A percentile compares a stretch with the other conserved stretches of the same genome.
phyloP scores from a whole-genome alignment of 345 rosid species.

The Brassica rapa region DNA sequence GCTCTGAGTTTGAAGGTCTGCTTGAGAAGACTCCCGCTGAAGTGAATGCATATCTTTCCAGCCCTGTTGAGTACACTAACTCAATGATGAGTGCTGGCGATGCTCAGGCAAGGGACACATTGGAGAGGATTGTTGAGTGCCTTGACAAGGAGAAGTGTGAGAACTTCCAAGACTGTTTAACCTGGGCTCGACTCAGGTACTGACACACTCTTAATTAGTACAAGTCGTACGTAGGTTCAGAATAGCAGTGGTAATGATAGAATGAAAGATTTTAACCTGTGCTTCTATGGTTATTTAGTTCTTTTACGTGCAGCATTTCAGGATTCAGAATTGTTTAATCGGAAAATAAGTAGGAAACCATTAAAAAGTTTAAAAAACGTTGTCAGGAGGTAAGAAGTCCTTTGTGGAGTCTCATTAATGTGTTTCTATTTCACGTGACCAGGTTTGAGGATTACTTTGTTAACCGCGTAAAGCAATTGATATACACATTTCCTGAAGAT shows the following conservation, averaged over 20 bases:
- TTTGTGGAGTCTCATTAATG: background rate
- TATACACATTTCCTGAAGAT: conserved; percentile 2
- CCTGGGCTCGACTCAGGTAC: conserved; percentile 1
- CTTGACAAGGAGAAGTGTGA: conserved; percentile 1
- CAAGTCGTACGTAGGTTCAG: background rate
- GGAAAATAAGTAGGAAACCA: background rate
- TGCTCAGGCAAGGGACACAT: background rate
- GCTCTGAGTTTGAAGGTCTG: conserved; percentile 2
- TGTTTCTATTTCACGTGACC: background rate
- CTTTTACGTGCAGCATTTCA: background rate
- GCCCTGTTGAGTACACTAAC: conserved; percentile 1
- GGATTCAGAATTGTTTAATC: background rate
- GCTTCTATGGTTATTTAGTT: background rate
- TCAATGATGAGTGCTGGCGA: conserved; percentile 6
- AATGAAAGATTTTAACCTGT: background rate
- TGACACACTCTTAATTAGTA: background rate
- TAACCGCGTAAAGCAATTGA: background rate
- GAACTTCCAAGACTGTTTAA: background rate
- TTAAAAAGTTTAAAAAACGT: background rate
- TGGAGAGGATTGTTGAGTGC: conserved; percentile 3
- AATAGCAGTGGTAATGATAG: background rate
- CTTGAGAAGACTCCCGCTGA: conserved; percentile 6
- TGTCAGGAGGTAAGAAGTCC: background rate
- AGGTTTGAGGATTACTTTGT: conserved; percentile 5
- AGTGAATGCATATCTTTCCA: background rate